phyloP scores from a whole-genome alignment of 2,329 filamentous ascomycete genomes.

The Fusarium sp. region DNA sequence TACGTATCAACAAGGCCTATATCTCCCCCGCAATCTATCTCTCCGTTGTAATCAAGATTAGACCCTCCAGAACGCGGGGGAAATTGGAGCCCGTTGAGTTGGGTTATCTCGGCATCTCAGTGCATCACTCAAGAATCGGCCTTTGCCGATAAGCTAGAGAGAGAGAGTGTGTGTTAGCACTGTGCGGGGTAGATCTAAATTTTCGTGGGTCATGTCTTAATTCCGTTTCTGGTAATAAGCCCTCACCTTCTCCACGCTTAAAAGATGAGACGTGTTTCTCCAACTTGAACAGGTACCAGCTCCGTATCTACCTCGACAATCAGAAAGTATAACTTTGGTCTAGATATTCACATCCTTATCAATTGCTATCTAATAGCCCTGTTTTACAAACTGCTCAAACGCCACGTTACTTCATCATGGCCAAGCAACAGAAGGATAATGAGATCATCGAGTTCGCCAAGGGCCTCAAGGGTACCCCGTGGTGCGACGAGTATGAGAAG shows the following conservation, averaged over 20 bases:
- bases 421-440: slow-evolving; percentile 27
- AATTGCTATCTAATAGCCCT: too few relatives aligned
- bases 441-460: slow-evolving; percentile 38
- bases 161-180: neutral
- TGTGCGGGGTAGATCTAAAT: neutral
- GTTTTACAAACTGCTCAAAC: accelerated
- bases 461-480: slow-evolving; percentile 23
- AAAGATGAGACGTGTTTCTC: neutral
- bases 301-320: neutral
- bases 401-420: slow-evolving; percentile 10
- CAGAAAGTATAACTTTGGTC: accelerated
- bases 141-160: neutral
- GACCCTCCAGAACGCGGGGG: neutral
- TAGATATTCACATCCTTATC: neutral
- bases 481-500: slow-evolving; percentile 41
- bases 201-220: neutral
- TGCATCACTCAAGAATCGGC: neutral
- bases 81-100: neutral
- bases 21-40: neutral
- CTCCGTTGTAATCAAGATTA: neutral
- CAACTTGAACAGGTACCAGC: neutral
- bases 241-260: neutral
- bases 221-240: neutral
- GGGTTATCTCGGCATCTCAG: neutral
- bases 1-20: neutral